These are phyloP conservation scores for Myxozyma geophila DNA, from an alignment of 805 yeast genomes.

Conservation along the genomic window DNA sequence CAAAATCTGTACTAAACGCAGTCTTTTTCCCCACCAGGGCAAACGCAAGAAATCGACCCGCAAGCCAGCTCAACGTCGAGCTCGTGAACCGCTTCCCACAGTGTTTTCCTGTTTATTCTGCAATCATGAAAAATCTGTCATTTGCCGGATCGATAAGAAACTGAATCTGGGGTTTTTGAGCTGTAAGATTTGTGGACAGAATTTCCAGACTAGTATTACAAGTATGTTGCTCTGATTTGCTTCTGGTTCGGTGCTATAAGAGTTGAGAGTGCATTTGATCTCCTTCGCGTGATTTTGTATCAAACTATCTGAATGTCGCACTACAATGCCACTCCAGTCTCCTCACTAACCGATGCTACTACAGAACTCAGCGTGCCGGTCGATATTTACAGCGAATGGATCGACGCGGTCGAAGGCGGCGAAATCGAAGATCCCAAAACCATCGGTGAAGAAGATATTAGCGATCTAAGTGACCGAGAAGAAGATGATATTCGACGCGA, in stretches of 20 bases:
- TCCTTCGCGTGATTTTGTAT: too few species aligned
- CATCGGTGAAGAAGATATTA: constrained; percentile 27
- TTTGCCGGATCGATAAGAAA: constrained; percentile 86
- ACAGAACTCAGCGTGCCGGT: constrained; percentile 75
- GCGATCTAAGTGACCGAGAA: constrained; percentile 17
- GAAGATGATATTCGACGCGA: not conserved
- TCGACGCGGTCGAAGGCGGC: constrained; percentile 90
- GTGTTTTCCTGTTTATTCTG: constrained; percentile 73
- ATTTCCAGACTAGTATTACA: constrained; percentile 86
- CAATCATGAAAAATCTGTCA: constrained; percentile 91
- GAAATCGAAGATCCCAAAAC: constrained; percentile 56
- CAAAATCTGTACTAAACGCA: not conserved
- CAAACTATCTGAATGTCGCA: too few species aligned
- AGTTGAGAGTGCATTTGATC: too few species aligned
- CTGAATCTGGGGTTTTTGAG: constrained; percentile 78
- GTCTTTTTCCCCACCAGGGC: constrained; percentile 23
- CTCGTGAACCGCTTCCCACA: constrained; percentile 35
- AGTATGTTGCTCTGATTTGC: constrained; percentile 39
- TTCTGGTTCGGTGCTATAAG: not conserved
- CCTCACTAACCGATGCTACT: not conserved
- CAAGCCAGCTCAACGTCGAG: constrained; percentile 26
- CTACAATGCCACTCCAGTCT: too few species aligned
- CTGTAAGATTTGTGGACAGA: constrained; percentile 94
- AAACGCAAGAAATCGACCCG: constrained; percentile 40
- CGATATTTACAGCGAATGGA: constrained; percentile 96